Base-by-base conservation (phyloP, 2,329 filamentous ascomycete species). In the Cercospora beticola region DNA sequence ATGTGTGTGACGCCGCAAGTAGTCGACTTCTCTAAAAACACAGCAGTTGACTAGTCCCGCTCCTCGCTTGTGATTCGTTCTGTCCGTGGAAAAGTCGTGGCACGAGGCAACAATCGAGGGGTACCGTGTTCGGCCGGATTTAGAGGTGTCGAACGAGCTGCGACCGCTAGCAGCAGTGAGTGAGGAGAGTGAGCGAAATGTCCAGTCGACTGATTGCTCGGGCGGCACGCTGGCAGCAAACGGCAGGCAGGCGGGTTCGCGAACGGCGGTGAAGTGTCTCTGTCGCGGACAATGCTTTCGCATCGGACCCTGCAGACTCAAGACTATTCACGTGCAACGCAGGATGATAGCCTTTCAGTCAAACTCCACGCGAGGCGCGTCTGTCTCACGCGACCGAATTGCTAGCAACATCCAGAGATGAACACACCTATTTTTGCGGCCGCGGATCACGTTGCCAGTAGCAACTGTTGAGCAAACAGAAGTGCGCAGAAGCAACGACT, bases 11-110 rank as follows among this genome's bases (percentile, higher is more conserved):
- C 66, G 66, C 46, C 52, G 56, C 28, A 56, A 61, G 62, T 28
- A 28, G 59, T 62, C 23, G 36, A 28, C 36, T 62, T 62, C 59
- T 62, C 59, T 62, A 62, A 64, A 64, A 68, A 64, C 65, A 68
- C 52, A 62, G 61, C 59, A 30, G 59, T 62, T 43, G 40, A 62
- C 59, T 62, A 62, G 59, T 49, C 59, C 59, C 59, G 59, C 36
- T 49, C 36, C 59, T 62, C 59, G 59, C 59, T 62, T 62, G 33
- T 46, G 23, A 52, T 52, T 52, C 36, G 59, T 62, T 62, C 40
- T 62, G 59, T 43, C 36, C 23, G 59, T 43, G 31, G n/a, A 62
- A 43, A 62, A 62, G 59, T 62, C 59, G 59, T 43, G 59, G 59
- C 14, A 62, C 36, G 18, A 10, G 54, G 54, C 54, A 28, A n/a